Evolutionary conservation across 1,284 basidiomycete species (phyloP), one percentile per base, ranked within the genome.

Genomic region (Porodaedalea pini): DNA sequence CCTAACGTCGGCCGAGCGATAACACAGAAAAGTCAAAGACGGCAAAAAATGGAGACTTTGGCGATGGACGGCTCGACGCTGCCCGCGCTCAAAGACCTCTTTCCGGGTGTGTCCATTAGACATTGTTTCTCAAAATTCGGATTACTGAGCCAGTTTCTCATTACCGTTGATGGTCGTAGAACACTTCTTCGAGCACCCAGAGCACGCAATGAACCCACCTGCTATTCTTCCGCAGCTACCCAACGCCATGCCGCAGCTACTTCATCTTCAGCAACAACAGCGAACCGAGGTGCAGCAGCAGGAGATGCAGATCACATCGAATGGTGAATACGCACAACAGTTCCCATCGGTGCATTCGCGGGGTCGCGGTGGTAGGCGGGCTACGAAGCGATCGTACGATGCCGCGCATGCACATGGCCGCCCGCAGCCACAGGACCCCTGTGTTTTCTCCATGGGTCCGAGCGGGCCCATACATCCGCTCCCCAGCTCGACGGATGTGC

Each of bases 31-130:
- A 27, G 5, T 8, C 21, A 27, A 4, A 27, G 25, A 45, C 7
- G 32, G 32, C 32, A 6, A 34, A 47, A 23, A 47, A 52, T 52
- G 51, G 51, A 52, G 32, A 36, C 52, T 8, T 21, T 54, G 7
- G 23, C 52, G 8, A 31, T 54, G 25, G 52, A 54, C 17, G 43
- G 25, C 29, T 54, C 52, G 25, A 50, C 54, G 1, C 48, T 59
- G 10, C 57, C 57, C 19, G 51, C 31, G 5, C 34, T 59, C 13
- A 59, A 59, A 32, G 57, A 59, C 23, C 43, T 59, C 29, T 59
- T 59, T 51, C 57, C 57, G 31, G 57, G 57, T 55, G 29, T 29
- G 54, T 21, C 15, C 31, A 25, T 48, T 32, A 15, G 5, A 27
- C 17, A 15, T 25, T 23, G 2, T 27, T 53, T 15, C 15, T 32